These are phyloP conservation scores for Ceratobasidium sp. DNA, from an alignment of 1,284 basidiomycete genomes.

Conservation along the genomic window DNA sequence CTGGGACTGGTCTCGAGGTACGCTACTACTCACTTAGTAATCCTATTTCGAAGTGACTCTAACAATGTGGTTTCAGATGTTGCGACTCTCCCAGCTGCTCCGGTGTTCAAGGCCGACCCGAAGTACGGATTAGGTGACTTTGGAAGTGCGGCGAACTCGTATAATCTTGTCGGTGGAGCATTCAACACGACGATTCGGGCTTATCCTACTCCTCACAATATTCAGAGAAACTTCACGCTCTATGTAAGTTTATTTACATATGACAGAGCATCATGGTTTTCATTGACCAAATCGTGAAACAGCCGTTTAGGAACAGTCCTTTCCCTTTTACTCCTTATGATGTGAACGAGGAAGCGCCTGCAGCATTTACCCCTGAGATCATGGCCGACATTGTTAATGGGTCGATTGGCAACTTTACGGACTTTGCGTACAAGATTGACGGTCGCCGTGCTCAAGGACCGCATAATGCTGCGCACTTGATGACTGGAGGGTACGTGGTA, in stretches of 20 bases:
- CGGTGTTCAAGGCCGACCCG: constrained; percentile 9
- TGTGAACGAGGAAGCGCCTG: constrained; percentile 21
- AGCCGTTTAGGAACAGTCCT: constrained; percentile 43
- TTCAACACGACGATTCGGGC: constrained; percentile 5
- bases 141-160: neutral
- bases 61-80: neutral
- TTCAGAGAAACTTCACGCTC: constrained; percentile 14
- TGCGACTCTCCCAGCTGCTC: neutral
- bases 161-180: neutral
- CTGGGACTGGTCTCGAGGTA: constrained; percentile 39
- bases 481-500: constrained; percentile 35
- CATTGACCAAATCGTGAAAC: neutral
- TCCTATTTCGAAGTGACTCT: neutral
- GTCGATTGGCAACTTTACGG: constrained; percentile 42
- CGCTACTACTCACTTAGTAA: neutral
- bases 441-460: constrained; percentile 43
- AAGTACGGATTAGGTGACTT: constrained; percentile 10
- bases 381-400: constrained; percentile 25
- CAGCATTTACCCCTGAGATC: constrained; percentile 19
- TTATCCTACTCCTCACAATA: constrained; percentile 18
- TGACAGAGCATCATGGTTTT: neutral
- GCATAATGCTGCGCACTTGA: constrained; percentile 46
- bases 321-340: constrained; percentile 42
- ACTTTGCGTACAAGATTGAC: constrained; percentile 44
- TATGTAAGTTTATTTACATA: neutral